Evolutionary conservation across 2,329 filamentous ascomycete species (phyloP).

Genomic region (Orbilia javanica): DNA sequence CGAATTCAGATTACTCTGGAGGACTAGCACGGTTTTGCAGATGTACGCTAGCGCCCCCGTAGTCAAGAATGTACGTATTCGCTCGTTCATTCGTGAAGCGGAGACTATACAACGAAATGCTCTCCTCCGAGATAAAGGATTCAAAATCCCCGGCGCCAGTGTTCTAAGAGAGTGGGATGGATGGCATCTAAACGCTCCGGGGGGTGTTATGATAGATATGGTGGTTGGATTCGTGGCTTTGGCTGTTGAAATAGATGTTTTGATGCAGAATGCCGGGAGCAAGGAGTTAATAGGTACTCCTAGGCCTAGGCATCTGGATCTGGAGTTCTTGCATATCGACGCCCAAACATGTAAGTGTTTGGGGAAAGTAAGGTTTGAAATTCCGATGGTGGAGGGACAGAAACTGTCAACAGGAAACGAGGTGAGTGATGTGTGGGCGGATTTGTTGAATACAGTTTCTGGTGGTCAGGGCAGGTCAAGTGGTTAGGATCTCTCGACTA

Average conservation of each 20-base stretch:
- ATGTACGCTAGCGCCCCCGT: background rate
- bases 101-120: background rate
- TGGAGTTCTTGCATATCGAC: background rate
- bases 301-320: background rate
- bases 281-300: background rate
- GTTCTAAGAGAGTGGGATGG: background rate
- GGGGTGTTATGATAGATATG: background rate
- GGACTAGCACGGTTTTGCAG: background rate
- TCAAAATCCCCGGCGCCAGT: background rate
- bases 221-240: background rate
- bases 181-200: slow-evolving; percentile 1
- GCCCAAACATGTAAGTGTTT: too few species aligned
- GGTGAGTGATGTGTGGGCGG: background rate
- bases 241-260: background rate
- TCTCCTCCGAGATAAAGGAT: background rate
- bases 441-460: background rate
- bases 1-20: background rate
- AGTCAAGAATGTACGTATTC: background rate
- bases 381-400: background rate
- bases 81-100: background rate
- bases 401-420: background rate
- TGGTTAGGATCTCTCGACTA: background rate
- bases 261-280: background rate
- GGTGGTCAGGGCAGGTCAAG: background rate
- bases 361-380: background rate